These are phyloP conservation scores for Rhexocercosporidium sp. DNA, from an alignment of 2,329 filamentous ascomycete species.

Conservation along the genomic window DNA sequence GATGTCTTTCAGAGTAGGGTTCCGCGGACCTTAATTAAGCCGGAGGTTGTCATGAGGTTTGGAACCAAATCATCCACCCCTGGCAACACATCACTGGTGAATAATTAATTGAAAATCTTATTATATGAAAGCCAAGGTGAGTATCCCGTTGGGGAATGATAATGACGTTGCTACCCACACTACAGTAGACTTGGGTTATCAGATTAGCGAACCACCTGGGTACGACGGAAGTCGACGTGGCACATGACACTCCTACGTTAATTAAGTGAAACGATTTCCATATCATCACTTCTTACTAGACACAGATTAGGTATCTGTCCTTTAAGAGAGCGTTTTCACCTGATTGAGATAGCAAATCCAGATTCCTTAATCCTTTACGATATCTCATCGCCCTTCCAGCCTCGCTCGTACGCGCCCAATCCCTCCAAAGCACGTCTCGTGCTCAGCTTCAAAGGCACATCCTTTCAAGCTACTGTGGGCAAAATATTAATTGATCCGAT, in stretches of 20 bases:
- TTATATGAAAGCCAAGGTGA: too few species aligned
- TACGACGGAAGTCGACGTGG: not conserved
- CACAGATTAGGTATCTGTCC: not conserved
- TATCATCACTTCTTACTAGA: not conserved
- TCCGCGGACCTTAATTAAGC: too few species aligned
- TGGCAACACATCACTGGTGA: too few species aligned
- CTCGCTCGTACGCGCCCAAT: constrained; percentile 45
- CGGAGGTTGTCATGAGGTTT: too few species aligned
- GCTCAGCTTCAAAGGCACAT: constrained; percentile 53
- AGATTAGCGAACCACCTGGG: not conserved
- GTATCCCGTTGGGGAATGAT: too few species aligned
- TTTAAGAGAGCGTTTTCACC: not conserved
- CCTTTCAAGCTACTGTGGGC: constrained; percentile 48
- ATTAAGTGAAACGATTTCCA: too few species aligned
- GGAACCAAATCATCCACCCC: too few species aligned
- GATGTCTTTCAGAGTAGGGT: too few species aligned
- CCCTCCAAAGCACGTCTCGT: constrained; percentile 57
- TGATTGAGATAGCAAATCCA: not conserved
- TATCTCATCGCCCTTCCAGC: constrained; percentile 20
- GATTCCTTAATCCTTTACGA: constrained; percentile 16
- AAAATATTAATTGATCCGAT: not conserved
- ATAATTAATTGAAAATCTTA: too few species aligned
- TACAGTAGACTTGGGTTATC: too few species aligned
- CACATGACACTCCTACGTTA: not conserved
- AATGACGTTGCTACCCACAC: too few species aligned